Conservation (phyloP, 2,329 filamentous ascomycete species). For the Cytospora schulzeri region DNA sequence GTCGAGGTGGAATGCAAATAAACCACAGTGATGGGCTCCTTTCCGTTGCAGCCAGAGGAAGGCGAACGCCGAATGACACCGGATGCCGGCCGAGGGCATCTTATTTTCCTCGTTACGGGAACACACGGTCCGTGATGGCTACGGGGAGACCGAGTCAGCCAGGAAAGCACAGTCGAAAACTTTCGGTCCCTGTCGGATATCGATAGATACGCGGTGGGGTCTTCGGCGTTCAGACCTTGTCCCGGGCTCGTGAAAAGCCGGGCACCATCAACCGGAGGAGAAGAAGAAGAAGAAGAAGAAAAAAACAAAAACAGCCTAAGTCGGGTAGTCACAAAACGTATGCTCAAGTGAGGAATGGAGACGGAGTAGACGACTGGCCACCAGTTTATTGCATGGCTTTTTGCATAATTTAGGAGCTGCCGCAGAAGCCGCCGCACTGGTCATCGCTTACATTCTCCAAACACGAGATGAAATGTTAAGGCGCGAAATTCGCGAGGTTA, state of each 20-base stretch:
- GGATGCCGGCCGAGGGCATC: not conserved
- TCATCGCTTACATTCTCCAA: not conserved
- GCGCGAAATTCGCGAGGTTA: slow-evolving; percentile 9
- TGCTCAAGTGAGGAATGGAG: not conserved
- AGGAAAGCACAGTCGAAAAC: not conserved
- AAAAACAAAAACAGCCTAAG: not conserved
- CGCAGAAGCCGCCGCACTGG: not conserved
- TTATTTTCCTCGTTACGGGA: not conserved
- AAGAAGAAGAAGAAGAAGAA: no score
- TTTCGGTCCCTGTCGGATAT: slow-evolving; percentile 5
- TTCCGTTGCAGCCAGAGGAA: not conserved
- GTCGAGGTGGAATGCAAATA: not conserved
- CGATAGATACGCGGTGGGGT: not conserved
- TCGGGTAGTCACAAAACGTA: not conserved
- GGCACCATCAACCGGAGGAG: not conserved
- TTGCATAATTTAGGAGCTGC: slow-evolving; percentile 3
- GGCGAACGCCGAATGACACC: not conserved
- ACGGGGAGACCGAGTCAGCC: slow-evolving; percentile 7
- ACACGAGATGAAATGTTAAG: not conserved
- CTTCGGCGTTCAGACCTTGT: not conserved
- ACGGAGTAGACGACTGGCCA: not conserved
- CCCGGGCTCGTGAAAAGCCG: not conserved
- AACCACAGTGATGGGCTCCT: not conserved
- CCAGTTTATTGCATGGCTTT: slow-evolving; percentile 1
- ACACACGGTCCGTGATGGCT: not conserved